phyloP scores from a whole-genome alignment of 2,329 filamentous ascomycete species.

The Eutypa lata region DNA sequence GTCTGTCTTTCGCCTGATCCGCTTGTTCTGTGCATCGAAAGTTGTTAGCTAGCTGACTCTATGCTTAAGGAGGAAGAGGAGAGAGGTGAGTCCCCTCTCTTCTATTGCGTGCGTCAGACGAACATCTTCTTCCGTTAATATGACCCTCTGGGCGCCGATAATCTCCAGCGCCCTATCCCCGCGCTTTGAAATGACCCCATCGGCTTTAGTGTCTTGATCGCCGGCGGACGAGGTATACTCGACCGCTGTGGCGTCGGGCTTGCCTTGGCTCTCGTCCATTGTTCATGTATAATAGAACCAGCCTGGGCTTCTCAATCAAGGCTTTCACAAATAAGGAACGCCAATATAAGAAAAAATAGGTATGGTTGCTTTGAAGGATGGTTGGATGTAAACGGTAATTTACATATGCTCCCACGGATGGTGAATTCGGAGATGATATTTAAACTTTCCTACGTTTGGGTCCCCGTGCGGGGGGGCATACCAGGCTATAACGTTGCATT shows the following conservation, averaged over 20 bases:
- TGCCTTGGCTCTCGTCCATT: background rate
- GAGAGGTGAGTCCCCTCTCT: too few relatives aligned
- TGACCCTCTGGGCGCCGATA: background rate
- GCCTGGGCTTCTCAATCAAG: too few relatives aligned
- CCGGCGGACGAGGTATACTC: background rate
- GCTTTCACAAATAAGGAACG: too few relatives aligned
- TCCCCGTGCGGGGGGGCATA: background rate
- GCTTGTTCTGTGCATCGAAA: background rate
- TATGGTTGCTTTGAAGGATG: too few relatives aligned
- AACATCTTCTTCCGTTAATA: background rate
- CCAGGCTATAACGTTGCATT: background rate
- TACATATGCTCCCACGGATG: too few relatives aligned
- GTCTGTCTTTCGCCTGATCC: constrained; percentile 29
- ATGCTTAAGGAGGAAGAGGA: too few relatives aligned
- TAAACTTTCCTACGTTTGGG: too few relatives aligned
- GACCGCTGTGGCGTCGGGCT: background rate
- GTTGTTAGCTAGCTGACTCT: background rate
- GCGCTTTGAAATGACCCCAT: background rate
- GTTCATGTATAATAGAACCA: background rate
- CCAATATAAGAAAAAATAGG: too few relatives aligned
- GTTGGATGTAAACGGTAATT: too few relatives aligned
- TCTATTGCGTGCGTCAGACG: too few relatives aligned
- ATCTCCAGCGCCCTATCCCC: background rate
- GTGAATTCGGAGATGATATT: too few relatives aligned
- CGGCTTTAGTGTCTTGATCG: background rate